phyloP scores from a whole-genome alignment of 177 flowering plant species.

The Vitis hybrid region DNA sequence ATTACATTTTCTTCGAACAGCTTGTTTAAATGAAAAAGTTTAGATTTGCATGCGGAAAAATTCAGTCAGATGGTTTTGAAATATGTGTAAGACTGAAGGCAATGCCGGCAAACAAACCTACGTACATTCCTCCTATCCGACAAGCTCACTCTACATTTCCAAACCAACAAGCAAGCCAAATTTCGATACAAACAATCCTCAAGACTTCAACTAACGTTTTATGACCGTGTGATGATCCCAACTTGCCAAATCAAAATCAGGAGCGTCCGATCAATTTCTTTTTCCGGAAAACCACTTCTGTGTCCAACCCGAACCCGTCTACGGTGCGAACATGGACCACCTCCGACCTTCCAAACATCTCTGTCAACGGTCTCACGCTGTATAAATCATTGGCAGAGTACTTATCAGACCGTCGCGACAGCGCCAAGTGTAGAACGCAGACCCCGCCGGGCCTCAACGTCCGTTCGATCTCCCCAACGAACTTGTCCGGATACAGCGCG shows the following conservation, averaged over 20 bases:
- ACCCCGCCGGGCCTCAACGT: slow-evolving; percentile 82
- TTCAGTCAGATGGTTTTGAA: no score
- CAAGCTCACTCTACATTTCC: no score
- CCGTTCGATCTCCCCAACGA: slow-evolving; percentile 90
- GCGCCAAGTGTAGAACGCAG: slow-evolving; percentile 79
- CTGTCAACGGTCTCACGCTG: slow-evolving; percentile 54
- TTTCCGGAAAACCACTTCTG: slow-evolving; percentile 76
- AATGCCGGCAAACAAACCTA: no score
- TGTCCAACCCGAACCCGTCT: slow-evolving; percentile 92
- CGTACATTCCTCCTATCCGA: no score
- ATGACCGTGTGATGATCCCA: neutral
- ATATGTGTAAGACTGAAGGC: no score
- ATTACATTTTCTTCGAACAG: no score
- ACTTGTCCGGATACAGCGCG: slow-evolving; percentile 72
- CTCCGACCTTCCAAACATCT: slow-evolving; percentile 53
- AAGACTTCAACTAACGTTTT: neutral
- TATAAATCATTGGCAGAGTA: slow-evolving; percentile 89
- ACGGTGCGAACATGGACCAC: slow-evolving; percentile 52
- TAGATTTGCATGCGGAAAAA: no score
- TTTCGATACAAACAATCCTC: neutral
- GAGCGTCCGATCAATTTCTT: slow-evolving; percentile 17
- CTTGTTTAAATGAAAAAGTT: no score
- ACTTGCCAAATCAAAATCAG: neutral
- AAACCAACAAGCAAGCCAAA: no score
- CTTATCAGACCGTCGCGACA: slow-evolving; percentile 60